phyloP scores from a whole-genome alignment of 106 monocot species.

The Phalaenopsis aphrodite region DNA sequence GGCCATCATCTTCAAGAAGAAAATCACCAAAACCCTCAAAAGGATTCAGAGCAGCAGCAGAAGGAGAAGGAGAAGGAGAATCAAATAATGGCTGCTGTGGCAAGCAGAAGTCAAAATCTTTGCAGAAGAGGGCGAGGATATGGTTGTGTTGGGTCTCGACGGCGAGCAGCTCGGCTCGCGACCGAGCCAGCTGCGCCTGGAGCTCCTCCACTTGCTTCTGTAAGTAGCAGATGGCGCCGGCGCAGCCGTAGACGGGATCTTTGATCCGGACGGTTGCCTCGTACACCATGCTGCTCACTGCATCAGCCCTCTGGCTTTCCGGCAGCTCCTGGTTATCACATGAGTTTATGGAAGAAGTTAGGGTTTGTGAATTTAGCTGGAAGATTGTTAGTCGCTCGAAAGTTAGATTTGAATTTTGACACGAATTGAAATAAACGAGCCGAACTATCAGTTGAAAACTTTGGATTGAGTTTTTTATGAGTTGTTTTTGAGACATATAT shows the following conservation, averaged over 20 bases:
- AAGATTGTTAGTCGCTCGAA: no score
- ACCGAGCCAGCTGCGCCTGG: constrained; percentile 11
- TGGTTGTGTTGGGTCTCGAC: background rate
- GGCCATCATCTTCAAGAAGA: background rate
- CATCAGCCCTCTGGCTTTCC: constrained; percentile 13
- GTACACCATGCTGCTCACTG: constrained; percentile 20
- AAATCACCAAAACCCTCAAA: background rate
- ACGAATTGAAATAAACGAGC: no score
- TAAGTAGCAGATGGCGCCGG: constrained; percentile 9
- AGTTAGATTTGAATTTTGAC: no score
- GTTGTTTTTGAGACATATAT: no score
- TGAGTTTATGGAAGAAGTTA: no score
- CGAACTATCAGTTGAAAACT: no score
- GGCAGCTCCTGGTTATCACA: constrained; percentile 8
- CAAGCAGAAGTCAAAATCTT: background rate
- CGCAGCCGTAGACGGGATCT: constrained; percentile 17
- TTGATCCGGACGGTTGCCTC: constrained; percentile 6
- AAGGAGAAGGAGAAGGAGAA: background rate
- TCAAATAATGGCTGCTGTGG: background rate
- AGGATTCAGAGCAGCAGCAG: background rate
- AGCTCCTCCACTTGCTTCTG: constrained; percentile 18
- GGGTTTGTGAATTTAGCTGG: no score
- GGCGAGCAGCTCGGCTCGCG: constrained; percentile 5
- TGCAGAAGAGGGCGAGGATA: background rate
- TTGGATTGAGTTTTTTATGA: no score